phyloP scores from a whole-genome alignment of 2,329 filamentous ascomycete genomes.

The Colletotrichum coccodes region DNA sequence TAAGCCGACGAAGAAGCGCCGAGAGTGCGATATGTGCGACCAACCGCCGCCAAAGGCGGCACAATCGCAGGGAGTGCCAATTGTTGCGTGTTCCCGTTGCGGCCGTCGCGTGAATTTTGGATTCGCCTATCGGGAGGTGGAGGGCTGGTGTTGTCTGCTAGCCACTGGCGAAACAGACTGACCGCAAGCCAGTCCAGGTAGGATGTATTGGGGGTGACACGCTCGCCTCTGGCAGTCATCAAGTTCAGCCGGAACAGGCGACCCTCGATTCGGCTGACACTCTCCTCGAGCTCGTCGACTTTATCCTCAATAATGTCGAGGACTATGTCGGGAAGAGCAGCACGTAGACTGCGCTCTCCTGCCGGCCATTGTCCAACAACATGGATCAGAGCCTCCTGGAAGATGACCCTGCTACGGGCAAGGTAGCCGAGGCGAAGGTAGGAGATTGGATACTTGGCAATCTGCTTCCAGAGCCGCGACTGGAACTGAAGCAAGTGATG shows the following conservation, averaged over 20 bases:
- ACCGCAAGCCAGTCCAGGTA: constrained; percentile 93
- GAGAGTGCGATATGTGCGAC: constrained; percentile 81
- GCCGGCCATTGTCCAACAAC: constrained; percentile 94
- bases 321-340: constrained; percentile 77
- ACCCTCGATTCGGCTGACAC: constrained; percentile 81
- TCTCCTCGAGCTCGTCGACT: constrained; percentile 88
- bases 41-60: constrained; percentile 67
- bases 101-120: constrained; percentile 41
- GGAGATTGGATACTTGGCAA: constrained; percentile 93
- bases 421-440: constrained; percentile 92
- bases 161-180: constrained; percentile 89
- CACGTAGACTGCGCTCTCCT: constrained; percentile 80
- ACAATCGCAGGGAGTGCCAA: constrained; percentile 48
- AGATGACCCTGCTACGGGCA: constrained; percentile 84
- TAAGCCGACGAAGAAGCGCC: constrained; percentile 74
- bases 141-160: constrained; percentile 88
- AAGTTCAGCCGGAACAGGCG: constrained; percentile 85
- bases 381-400: constrained; percentile 89
- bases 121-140: constrained; percentile 54
- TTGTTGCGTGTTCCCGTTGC: constrained; percentile 41
- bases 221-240: constrained; percentile 82
- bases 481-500: constrained; percentile 95
- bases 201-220: constrained; percentile 80
- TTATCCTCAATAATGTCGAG: constrained; percentile 95
- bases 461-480: constrained; percentile 91